phyloP scores from a whole-genome alignment of 495 filamentous ascomycete species.

The Xylaria longipes region DNA sequence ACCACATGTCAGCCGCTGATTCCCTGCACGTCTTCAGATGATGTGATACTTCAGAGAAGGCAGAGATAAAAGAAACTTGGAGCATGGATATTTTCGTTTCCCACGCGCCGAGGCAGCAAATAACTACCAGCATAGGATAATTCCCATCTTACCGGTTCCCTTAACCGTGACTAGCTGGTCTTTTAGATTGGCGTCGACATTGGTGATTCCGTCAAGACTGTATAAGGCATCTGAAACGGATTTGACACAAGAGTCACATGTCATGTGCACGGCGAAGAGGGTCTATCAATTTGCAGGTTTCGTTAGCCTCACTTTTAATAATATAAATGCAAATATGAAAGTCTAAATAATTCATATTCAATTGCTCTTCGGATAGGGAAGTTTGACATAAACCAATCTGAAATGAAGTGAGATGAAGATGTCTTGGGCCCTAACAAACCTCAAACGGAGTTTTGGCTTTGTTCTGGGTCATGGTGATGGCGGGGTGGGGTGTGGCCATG shows the following conservation, averaged over 20 bases:
- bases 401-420: conserved; percentile 29
- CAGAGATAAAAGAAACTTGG: neutral
- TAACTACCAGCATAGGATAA: neutral
- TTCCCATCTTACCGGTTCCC: conserved; percentile 62
- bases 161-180: conserved; percentile 72
- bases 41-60: neutral
- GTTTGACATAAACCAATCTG: conserved; percentile 20
- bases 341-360: neutral
- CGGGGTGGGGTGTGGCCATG: conserved; percentile 15
- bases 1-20: conserved; percentile 25
- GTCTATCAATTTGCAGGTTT: conserved; percentile 61
- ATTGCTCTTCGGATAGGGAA: neutral
- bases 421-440: conserved; percentile 40
- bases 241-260: conserved; percentile 84
- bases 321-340: neutral
- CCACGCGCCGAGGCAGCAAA: neutral
- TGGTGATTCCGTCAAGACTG: conserved; percentile 74
- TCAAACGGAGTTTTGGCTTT: conserved; percentile 53
- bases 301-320: conserved; percentile 32
- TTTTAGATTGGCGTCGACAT: conserved; percentile 68
- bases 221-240: conserved; percentile 78
- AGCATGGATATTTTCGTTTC: neutral
- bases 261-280: conserved; percentile 92
- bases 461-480: conserved; percentile 36
- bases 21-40: conserved; percentile 19